A percentile compares a stretch with the other conserved stretches of the same genome.
Conservation (phyloP, 2,329 filamentous ascomycete species). For the Fusarium sp. region DNA sequence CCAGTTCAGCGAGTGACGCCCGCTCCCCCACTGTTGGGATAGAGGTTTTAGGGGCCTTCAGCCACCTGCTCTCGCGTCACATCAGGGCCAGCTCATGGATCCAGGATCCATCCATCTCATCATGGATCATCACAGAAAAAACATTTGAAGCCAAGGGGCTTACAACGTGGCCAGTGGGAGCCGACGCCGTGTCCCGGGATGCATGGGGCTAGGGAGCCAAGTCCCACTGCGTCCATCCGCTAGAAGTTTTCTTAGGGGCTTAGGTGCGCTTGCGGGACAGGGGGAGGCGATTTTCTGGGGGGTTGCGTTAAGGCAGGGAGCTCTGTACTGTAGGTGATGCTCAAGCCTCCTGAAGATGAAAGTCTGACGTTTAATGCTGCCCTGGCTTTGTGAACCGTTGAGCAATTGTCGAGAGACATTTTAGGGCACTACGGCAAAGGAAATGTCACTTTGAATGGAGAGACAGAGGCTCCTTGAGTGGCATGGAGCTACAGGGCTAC, state of each 20-base stretch:
- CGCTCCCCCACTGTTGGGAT: conserved; percentile 26
- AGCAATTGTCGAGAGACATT: conserved; percentile 13
- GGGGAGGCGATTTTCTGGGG: conserved; percentile 25
- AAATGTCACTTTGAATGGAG: conserved; percentile 7
- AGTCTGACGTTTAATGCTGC: neutral
- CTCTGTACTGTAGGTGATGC: conserved; percentile 3
- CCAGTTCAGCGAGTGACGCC: conserved; percentile 10
- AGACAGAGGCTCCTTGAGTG: conserved; percentile 12
- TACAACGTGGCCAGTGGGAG: conserved; percentile 42
- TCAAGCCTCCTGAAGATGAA: neutral
- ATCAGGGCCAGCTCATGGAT: conserved; percentile 19
- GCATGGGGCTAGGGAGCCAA: conserved; percentile 24
- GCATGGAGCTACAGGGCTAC: conserved; percentile 23
- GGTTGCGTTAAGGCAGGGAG: conserved; percentile 5
- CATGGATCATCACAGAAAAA: conserved; percentile 28
- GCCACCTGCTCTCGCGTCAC: neutral
- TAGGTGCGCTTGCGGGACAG: conserved; percentile 17
- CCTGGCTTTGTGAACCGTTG: conserved; percentile 6
- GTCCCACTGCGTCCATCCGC: conserved; percentile 20
- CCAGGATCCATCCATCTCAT: conserved; percentile 34
- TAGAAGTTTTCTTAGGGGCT: conserved; percentile 39
- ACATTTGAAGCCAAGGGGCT: conserved; percentile 30
- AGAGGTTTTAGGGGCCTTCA: conserved; percentile 10
- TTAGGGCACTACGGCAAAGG: conserved; percentile 20
- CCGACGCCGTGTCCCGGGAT: conserved; percentile 40